These are phyloP conservation scores for Piromyces finnis DNA, from an alignment of 192 early-diverging fungal species.

Conservation along the genomic window DNA sequence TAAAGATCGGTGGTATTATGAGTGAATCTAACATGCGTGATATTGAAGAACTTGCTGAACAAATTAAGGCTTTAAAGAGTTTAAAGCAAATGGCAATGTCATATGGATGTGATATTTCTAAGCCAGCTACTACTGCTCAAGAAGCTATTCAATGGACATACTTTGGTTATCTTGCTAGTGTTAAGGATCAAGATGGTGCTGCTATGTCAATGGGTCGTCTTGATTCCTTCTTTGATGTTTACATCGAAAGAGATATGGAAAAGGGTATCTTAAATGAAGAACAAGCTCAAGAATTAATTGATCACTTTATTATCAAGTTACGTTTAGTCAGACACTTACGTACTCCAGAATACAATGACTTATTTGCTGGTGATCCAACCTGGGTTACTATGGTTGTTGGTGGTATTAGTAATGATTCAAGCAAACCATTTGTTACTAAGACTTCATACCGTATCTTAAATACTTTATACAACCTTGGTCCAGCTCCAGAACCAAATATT, in stretches of 20 bases:
- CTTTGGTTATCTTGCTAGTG: constrained; percentile 5
- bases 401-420: constrained; percentile 3
- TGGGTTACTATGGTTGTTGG: constrained; percentile 7
- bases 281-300: constrained; percentile 7
- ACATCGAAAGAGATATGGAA: constrained; percentile 6
- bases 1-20: not conserved
- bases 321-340: constrained; percentile 8
- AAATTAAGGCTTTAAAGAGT: constrained; percentile 4
- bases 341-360: constrained; percentile 5
- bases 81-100: constrained; percentile 4
- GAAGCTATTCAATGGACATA: constrained; percentile 8
- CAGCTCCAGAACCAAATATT: constrained; percentile 7
- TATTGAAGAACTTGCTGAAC: constrained; percentile 6
- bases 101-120: constrained; percentile 4
- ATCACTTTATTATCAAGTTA: constrained; percentile 10
- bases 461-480: constrained; percentile 7
- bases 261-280: constrained; percentile 4
- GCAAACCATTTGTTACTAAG: constrained; percentile 4
- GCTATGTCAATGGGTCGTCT: constrained; percentile 7
- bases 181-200: constrained; percentile 10
- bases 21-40: constrained; percentile 5
- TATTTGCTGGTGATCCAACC: constrained; percentile 7
- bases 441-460: constrained; percentile 5
- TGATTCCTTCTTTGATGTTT: constrained; percentile 8
- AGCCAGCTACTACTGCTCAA: constrained; percentile 3